Percentiles rank a stretch among this genome's conserved stretches.
Evolutionary conservation across 73 alveolate genomes (phyloP).

Genomic region (Uronychia binucleata): DNA sequence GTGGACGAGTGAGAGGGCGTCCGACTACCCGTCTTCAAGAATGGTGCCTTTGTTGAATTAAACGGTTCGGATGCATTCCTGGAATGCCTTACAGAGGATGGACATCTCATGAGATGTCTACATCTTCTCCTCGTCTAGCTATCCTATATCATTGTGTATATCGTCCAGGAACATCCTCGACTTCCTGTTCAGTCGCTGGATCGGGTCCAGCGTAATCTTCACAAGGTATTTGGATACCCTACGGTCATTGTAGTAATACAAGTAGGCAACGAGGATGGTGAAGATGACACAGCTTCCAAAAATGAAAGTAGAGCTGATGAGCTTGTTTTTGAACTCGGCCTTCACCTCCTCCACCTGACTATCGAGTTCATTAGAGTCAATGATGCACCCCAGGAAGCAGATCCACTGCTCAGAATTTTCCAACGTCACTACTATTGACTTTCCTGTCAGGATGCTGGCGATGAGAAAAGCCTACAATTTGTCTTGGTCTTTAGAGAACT

Average conservation of each 20-base stretch:
- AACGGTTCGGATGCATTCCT: neutral
- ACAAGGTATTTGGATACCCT: neutral
- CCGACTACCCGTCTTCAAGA: neutral
- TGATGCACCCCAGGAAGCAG: neutral
- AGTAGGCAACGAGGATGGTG: neutral
- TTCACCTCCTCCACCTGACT: neutral
- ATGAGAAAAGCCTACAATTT: neutral
- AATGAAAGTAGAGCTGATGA: neutral
- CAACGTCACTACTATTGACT: neutral
- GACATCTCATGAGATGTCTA: neutral
- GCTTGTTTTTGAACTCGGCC: neutral
- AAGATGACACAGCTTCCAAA: neutral
- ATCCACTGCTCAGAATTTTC: neutral
- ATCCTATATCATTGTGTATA: no score
- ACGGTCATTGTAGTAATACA: neutral
- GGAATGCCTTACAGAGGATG: neutral
- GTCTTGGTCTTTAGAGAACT: neutral
- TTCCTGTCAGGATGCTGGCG: neutral
- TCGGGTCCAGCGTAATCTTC: neutral
- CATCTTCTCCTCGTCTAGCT: neutral
- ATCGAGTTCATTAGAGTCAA: neutral
- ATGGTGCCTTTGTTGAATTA: neutral
- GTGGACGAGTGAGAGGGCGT: neutral
- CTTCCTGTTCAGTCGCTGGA: neutral
- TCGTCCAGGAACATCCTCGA: neutral